A percentile compares a stretch with the other conserved stretches of the same genome.
These are phyloP conservation scores for Eucalyptus tenuipes DNA, from an alignment of 345 rosid genomes.

Conservation along the genomic window DNA sequence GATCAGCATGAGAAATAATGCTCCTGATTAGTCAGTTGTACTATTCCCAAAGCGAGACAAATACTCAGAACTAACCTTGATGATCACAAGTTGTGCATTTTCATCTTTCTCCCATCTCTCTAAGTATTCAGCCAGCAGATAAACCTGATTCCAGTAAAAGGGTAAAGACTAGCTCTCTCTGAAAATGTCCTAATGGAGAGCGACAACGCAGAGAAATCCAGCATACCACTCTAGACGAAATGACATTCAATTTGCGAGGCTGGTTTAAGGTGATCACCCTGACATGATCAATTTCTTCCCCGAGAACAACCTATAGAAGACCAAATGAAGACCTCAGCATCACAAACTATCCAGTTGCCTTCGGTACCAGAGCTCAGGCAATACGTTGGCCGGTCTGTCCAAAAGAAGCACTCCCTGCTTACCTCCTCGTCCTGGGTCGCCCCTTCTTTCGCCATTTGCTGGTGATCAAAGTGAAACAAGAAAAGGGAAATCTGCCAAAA, in stretches of 20 bases:
- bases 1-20: not conserved
- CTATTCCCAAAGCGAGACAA: not conserved
- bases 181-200: not conserved
- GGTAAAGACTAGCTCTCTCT: not conserved
- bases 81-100: conserved; percentile 35
- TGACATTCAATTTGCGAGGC: conserved; percentile 82
- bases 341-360: not conserved
- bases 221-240: conserved; percentile 71
- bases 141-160: conserved; percentile 32
- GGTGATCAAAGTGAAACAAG: not conserved
- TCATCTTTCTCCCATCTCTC: conserved; percentile 86
- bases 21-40: not conserved
- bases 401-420: not conserved
- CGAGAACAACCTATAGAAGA: conserved; percentile 58
- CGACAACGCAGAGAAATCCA: not conserved
- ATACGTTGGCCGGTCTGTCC: not conserved
- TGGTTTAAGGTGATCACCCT: conserved; percentile 63
- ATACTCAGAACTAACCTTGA: conserved; percentile 40
- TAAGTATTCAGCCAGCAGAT: conserved; percentile 53
- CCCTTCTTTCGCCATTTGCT: not conserved
- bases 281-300: conserved; percentile 44
- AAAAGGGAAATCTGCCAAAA: not conserved
- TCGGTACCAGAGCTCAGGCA: not conserved
- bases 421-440: not conserved
- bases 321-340: not conserved